Evolutionary conservation across 495 filamentous ascomycete species (phyloP).

Genomic region (Tuber melanosporum): DNA sequence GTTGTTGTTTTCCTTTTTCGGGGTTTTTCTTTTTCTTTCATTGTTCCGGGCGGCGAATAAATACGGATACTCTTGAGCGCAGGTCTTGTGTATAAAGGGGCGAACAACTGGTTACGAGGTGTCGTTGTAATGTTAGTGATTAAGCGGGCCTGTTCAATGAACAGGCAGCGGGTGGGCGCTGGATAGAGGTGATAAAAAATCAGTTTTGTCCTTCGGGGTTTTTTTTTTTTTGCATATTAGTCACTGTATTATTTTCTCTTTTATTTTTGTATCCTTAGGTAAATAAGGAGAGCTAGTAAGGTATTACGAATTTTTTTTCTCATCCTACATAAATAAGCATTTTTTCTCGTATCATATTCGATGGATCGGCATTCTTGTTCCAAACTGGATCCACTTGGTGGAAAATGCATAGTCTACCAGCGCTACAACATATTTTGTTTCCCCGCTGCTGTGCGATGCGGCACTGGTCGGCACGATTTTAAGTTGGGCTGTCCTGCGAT

Average conservation of each 20-base stretch:
- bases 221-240: not conserved
- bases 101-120: conserved; percentile 8
- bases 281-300: not conserved
- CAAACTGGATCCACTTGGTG: conserved; percentile 6
- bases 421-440: too few relatives aligned
- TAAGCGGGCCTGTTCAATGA: conserved; percentile 13
- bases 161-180: conserved; percentile 19
- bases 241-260: conserved; percentile 26
- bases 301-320: conserved; percentile 25
- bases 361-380: conserved; percentile 10
- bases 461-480: not conserved
- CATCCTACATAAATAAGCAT: conserved; percentile 8
- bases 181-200: conserved; percentile 24
- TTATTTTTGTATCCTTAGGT: conserved; percentile 21
- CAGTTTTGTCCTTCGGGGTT: not conserved
- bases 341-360: conserved; percentile 20
- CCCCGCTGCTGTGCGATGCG: not conserved
- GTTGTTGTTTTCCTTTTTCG: conserved; percentile 18
- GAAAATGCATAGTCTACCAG: not conserved
- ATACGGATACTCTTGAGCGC: conserved; percentile 25
- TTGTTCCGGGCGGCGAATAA: conserved; percentile 21
- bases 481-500: too few relatives aligned
- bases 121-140: conserved; percentile 32
- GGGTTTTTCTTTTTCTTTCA: conserved; percentile 20
- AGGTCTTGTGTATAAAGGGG: conserved; percentile 24